phyloP scores from a whole-genome alignment of 2,329 filamentous ascomycete genomes.

The Venturia carpophila region DNA sequence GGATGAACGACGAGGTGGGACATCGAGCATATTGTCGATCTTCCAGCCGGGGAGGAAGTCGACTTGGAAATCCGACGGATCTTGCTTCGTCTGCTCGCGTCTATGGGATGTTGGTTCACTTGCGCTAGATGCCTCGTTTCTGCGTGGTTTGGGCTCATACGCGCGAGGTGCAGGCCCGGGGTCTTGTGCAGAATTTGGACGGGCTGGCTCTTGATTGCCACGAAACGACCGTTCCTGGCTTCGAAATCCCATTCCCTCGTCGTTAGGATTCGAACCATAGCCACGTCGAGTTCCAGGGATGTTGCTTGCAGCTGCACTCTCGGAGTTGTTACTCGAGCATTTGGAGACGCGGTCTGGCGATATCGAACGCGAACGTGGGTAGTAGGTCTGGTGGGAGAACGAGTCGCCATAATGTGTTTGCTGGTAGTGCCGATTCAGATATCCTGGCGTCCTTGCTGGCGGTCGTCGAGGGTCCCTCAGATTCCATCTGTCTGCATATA shows the following conservation, averaged over 20 bases:
- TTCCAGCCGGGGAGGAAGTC: not conserved
- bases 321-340: not conserved
- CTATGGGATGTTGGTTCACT: not conserved
- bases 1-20: slow-evolving; percentile 3
- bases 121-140: not conserved
- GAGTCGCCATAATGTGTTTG: not conserved
- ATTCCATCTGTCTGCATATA: not conserved
- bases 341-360: slow-evolving; percentile 1
- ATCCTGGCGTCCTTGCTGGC: not conserved
- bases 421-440: not conserved
- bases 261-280: not conserved
- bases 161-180: not conserved
- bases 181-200: not conserved
- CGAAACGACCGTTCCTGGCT: not conserved
- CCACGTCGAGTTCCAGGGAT: not conserved
- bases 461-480: not conserved
- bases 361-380: not conserved
- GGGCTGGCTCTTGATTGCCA: not conserved
- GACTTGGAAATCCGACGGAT: not conserved
- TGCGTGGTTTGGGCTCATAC: not conserved
- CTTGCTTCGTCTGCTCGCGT: not conserved
- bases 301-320: not conserved
- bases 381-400: not conserved
- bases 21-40: not conserved
- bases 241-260: not conserved